Base-by-base conservation (phyloP, 306 rosid genomes). In the Prunus mira region DNA sequence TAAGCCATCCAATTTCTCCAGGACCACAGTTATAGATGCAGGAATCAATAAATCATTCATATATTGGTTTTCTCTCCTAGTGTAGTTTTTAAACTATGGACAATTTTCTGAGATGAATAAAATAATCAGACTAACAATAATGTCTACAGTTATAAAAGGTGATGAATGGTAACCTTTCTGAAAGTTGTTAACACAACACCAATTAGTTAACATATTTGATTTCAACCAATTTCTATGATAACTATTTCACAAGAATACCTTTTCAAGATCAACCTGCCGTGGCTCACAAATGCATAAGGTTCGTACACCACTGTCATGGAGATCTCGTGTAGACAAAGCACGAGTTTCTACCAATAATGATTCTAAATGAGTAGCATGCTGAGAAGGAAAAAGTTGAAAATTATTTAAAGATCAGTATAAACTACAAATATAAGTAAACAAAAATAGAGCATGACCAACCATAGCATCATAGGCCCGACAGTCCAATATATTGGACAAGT, bases 231-330 rank as follows among this genome's bases (percentile, higher is more conserved):
- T 77, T 54, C 34, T 12, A 22, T 49, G 19, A 15, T 30, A n/a
- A 45, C 20, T 65, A 58, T 34, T 63, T 58, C 30, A 57, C 65
- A 79, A 66, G 14, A 57, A 71, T 86, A 92, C 97, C 98, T 92
- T 92, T 51, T 92, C 97, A 80, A 95, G 77, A 82, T 95, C 88
- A 79, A 95, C 77, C 58, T 78, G 75, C 51, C 66, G 77, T n/a
- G 69, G 67, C 77, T 90, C 86, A 67, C 70, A 74, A 77, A 95
- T 88, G 88, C 97, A 95, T 49, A 95, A 74, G 56, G 98, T 95
- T 84, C 97, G 83, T 62, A 95, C 90, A 28, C 96, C 91, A 69
- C 88, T 86, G 78, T 88, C 90, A 82, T 92, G 98, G 78, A 92
- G 86, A 82, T 80, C 85, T 45, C n/a, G 69, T 32, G 92, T 85